A percentile compares a stretch with the other conserved stretches of the same genome.
Conservation (phyloP, 2,329 filamentous ascomycete genomes). For the Lachnellula occidentalis region DNA sequence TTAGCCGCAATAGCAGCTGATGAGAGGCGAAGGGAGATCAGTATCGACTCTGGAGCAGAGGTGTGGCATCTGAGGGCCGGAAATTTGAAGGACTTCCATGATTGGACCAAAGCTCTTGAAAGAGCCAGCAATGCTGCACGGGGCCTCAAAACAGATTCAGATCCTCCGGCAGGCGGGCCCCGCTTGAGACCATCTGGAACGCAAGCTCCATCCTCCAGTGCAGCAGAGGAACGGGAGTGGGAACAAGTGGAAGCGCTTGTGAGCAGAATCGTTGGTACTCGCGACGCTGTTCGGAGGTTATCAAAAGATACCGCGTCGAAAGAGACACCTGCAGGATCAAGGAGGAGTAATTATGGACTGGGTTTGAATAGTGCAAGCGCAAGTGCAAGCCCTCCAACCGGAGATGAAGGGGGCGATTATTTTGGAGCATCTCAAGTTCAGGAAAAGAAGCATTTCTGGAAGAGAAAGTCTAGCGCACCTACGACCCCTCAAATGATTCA, state of each 20-base stretch:
- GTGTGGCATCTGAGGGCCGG: constrained; percentile 89
- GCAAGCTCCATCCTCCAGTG: constrained; percentile 19
- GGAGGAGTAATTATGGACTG: constrained; percentile 13
- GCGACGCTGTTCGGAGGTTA: constrained; percentile 80
- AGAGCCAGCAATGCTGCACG: constrained; percentile 65
- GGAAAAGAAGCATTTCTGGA: constrained; percentile 82
- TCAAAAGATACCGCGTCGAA: constrained; percentile 80
- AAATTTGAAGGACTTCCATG: constrained; percentile 77
- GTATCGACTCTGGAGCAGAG: constrained; percentile 93
- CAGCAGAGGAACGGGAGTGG: constrained; percentile 77
- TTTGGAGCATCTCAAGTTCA: constrained; percentile 43
- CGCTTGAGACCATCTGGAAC: constrained; percentile 30
- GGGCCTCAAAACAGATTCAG: constrained; percentile 39
- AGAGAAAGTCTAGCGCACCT: constrained; percentile 63
- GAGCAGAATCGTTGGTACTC: constrained; percentile 76
- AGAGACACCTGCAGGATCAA: constrained; percentile 58
- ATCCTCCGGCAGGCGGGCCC: constrained; percentile 26
- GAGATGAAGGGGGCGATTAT: constrained; percentile 46
- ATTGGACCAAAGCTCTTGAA: constrained; percentile 83
- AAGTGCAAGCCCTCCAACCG: constrained; percentile 28
- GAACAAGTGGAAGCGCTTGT: constrained; percentile 78
- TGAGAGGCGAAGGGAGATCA: constrained; percentile 83
- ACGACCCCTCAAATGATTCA: constrained; percentile 22
- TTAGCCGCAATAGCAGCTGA: constrained; percentile 88
- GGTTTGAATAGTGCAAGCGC: constrained; percentile 26